Percentiles rank a stretch among this genome's conserved stretches.
Conservation (phyloP, 2,329 filamentous ascomycete species). For the Dactylellina cionopaga region DNA sequence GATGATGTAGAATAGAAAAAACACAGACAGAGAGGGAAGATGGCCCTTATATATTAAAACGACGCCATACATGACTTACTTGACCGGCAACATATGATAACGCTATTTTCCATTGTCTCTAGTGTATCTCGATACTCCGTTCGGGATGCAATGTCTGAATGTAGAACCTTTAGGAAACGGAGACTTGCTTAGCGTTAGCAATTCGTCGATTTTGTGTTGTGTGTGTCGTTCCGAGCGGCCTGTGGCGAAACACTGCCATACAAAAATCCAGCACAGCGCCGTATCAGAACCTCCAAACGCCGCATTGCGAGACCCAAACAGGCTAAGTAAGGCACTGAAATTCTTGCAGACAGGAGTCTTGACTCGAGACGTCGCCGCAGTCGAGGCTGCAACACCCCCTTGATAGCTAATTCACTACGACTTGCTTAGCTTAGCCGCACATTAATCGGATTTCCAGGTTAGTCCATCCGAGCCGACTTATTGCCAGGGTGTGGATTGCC, state of each 20-base stretch:
- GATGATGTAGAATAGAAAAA: conserved; percentile 29
- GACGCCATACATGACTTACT: background rate
- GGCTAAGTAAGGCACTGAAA: conserved; percentile 4
- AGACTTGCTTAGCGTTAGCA: conserved; percentile 17
- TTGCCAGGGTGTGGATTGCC: no score
- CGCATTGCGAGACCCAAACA: conserved; percentile 30
- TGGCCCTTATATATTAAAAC: conserved; percentile 26
- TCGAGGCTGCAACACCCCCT: no score
- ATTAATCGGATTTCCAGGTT: no score
- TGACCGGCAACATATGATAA: conserved; percentile 1
- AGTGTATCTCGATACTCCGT: background rate
- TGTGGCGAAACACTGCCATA: conserved; percentile 30
- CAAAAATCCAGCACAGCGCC: conserved; percentile 1
- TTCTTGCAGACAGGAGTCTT: background rate
- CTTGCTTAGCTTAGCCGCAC: no score
- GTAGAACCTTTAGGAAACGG: conserved; percentile 29
- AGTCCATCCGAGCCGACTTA: no score
- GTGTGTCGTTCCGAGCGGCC: conserved; percentile 23
- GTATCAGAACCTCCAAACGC: conserved; percentile 34
- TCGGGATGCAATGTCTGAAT: background rate
- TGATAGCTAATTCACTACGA: no score
- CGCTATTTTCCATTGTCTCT: background rate
- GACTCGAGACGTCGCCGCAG: background rate
- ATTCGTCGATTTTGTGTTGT: no score
- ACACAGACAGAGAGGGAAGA: conserved; percentile 5